These are phyloP conservation scores for Cenococcum geophilum DNA, from an alignment of 495 filamentous ascomycete species.

Conservation along the genomic window DNA sequence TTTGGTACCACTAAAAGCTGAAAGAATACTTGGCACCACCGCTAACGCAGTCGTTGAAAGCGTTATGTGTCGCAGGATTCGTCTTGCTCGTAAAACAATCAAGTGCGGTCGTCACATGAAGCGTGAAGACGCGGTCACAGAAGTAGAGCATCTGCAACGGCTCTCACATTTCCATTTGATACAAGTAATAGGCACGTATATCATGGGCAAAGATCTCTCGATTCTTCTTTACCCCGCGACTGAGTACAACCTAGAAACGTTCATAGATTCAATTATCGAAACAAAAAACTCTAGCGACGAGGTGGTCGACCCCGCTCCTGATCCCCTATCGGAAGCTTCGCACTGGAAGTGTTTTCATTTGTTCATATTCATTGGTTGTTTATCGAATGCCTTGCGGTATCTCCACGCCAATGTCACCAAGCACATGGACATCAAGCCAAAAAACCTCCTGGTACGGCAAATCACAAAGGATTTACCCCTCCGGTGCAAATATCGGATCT, in stretches of 20 bases:
- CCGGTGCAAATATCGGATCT: constrained; percentile 27
- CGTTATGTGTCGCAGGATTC: constrained; percentile 20
- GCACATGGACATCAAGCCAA: constrained; percentile 14
- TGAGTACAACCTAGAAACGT: constrained; percentile 20
- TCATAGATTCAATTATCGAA: constrained; percentile 12
- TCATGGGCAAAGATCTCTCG: constrained; percentile 7
- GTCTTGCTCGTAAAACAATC: constrained; percentile 27
- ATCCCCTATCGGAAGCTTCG: no score
- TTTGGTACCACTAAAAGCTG: constrained; percentile 2
- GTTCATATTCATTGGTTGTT: neutral
- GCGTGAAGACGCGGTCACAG: constrained; percentile 19
- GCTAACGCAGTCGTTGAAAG: constrained; percentile 23
- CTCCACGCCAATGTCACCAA: constrained; percentile 4
- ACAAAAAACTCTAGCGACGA: neutral
- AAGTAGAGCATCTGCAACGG: constrained; percentile 25
- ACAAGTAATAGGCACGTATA: constrained; percentile 26
- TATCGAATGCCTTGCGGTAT: neutral
- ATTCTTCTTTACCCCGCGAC: constrained; percentile 28
- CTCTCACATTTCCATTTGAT: constrained; percentile 26
- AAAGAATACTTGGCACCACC: constrained; percentile 15
- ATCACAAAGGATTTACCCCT: neutral
- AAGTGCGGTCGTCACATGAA: constrained; percentile 9
- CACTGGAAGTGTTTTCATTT: no score
- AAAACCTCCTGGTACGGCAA: neutral
- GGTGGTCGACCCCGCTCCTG: no score